phyloP scores from a whole-genome alignment of 208 protist genomes.

The Entamoeba invadens region DNA sequence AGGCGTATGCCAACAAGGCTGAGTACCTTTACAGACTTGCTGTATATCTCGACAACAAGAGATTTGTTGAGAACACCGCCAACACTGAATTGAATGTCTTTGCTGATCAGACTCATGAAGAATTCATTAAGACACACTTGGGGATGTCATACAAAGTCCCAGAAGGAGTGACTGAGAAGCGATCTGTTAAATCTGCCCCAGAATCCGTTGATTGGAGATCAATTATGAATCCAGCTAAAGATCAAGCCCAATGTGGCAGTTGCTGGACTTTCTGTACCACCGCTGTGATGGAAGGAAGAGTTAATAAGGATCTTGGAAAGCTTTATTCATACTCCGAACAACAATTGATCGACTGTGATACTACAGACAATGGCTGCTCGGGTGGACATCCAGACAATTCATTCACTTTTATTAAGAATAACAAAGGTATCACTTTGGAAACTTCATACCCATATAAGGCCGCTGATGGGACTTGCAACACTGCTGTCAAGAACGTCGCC shows the following conservation, averaged over 20 bases:
- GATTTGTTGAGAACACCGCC: neutral
- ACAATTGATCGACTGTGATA: neutral
- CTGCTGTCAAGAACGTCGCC: neutral
- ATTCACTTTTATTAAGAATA: neutral
- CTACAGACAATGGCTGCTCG: neutral
- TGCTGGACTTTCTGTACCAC: neutral
- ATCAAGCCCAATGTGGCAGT: neutral
- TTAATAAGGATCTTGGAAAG: neutral
- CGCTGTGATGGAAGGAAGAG: neutral
- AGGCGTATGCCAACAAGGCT: neutral
- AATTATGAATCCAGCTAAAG: neutral
- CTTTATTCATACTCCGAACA: too few relatives aligned
- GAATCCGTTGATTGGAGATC: neutral
- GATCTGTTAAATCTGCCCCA: neutral
- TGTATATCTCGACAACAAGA: neutral
- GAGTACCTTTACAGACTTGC: neutral
- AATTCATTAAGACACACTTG: neutral
- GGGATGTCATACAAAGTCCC: neutral
- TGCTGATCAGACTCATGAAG: neutral
- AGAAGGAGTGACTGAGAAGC: neutral
- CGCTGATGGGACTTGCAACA: neutral
- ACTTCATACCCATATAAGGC: neutral
- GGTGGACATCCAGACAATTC: neutral
- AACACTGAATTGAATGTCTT: neutral
- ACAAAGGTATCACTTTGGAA: neutral